Evolutionary conservation across 768 basidiomycete species (phyloP).

Genomic region (Lactarius psammicola): DNA sequence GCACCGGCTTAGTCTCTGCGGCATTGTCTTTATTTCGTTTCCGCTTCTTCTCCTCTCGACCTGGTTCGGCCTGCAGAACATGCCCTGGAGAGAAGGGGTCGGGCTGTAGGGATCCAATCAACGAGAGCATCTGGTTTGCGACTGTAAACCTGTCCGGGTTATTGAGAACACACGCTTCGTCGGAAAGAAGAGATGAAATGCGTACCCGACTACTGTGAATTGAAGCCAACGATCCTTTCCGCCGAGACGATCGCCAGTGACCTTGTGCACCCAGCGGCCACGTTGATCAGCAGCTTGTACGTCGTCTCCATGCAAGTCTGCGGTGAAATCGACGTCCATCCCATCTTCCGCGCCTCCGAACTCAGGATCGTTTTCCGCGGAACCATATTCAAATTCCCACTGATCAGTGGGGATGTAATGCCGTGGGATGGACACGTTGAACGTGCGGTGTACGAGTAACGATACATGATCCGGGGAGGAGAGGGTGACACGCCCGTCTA

Average conservation of each 20-base stretch:
- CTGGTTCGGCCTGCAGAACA: constrained; percentile 36
- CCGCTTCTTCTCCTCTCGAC: constrained; percentile 32
- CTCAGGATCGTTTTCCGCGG: constrained; percentile 78
- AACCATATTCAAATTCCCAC: constrained; percentile 86
- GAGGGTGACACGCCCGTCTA: constrained; percentile 87
- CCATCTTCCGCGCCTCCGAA: constrained; percentile 43
- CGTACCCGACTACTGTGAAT: too few relatives aligned
- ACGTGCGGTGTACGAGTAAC: constrained; percentile 84
- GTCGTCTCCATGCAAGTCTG: constrained; percentile 28
- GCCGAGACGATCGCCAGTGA: constrained; percentile 69
- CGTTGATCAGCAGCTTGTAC: constrained; percentile 44
- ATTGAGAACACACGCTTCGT: neutral
- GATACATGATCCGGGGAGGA: constrained; percentile 93
- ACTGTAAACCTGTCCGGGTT: constrained; percentile 62
- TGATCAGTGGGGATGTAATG: constrained; percentile 79
- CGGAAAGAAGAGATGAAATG: too few relatives aligned
- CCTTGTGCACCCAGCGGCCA: constrained; percentile 78
- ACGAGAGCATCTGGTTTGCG: constrained; percentile 90
- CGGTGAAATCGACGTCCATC: constrained; percentile 20
- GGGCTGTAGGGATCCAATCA: constrained; percentile 77
- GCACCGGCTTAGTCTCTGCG: constrained; percentile 30
- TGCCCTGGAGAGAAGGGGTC: constrained; percentile 73
- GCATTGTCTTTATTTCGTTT: constrained; percentile 30
- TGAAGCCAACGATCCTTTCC: constrained; percentile 61
- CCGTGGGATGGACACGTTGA: constrained; percentile 95